Evolutionary conservation across 805 yeast genomes (phyloP).

Genomic region (Zygotorulaspora florentina): DNA sequence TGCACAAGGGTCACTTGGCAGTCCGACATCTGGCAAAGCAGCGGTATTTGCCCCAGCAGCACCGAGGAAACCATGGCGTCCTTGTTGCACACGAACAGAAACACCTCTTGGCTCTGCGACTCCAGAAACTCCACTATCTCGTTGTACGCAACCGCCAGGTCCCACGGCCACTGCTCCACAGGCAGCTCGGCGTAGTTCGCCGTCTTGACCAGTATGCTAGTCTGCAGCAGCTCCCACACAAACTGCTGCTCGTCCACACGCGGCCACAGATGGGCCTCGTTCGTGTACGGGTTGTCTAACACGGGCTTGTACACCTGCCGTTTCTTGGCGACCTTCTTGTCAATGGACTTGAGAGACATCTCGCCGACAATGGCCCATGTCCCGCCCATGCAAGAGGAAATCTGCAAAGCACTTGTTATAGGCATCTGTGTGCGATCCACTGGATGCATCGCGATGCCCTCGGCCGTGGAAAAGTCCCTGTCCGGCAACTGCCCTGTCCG

Average conservation of each 20-base stretch:
- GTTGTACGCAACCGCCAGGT: slow-evolving; percentile 40
- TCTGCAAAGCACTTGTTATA: too few species aligned
- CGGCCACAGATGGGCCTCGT: slow-evolving; percentile 42
- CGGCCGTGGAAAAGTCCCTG: too few species aligned
- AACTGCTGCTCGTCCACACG: slow-evolving; percentile 37
- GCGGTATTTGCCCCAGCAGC: slow-evolving; percentile 55
- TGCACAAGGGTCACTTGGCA: slow-evolving; percentile 50
- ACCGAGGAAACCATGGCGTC: slow-evolving; percentile 46
- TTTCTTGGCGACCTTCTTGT: slow-evolving; percentile 38
- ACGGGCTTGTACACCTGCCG: slow-evolving; percentile 61
- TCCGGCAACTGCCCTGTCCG: too few species aligned
- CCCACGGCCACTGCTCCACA: slow-evolving; percentile 21
- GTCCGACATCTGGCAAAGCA: slow-evolving; percentile 42
- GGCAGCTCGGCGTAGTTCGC: slow-evolving; percentile 21
- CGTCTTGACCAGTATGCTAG: slow-evolving; percentile 34
- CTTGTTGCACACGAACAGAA: slow-evolving; percentile 57
- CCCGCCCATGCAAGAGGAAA: neutral
- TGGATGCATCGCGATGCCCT: too few species aligned
- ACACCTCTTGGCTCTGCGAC: slow-evolving; percentile 9
- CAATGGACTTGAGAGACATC: slow-evolving; percentile 46
- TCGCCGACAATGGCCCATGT: neutral
- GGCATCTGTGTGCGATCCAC: too few species aligned
- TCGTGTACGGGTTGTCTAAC: slow-evolving; percentile 59
- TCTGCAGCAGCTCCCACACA: slow-evolving; percentile 39
- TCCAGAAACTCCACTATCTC: slow-evolving; percentile 47